These are phyloP conservation scores for Trypanosoma rangeli DNA, from an alignment of 208 protist species.

Conservation along the genomic window DNA sequence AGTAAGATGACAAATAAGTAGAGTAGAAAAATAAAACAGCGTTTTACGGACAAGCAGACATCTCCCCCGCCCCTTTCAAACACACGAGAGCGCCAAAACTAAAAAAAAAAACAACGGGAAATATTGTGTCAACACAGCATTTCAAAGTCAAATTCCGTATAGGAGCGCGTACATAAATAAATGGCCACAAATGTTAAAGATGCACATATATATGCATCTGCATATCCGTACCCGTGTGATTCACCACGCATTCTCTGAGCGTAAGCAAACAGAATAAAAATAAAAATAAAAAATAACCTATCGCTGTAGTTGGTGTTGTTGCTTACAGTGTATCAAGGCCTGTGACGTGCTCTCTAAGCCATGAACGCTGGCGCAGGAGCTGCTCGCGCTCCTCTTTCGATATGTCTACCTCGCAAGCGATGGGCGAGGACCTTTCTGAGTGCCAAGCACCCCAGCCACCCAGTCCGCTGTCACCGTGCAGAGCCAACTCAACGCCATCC, in stretches of 20 bases:
- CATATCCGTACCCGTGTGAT: too few relatives aligned
- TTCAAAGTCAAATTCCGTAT: too few relatives aligned
- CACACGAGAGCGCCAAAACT: neutral
- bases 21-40: too few relatives aligned
- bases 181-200: too few relatives aligned
- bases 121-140: too few relatives aligned
- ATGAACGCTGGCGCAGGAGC: slow-evolving; percentile 7
- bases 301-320: neutral
- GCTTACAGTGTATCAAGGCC: slow-evolving; percentile 10
- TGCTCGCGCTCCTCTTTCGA: slow-evolving; percentile 23
- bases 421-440: neutral
- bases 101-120: slow-evolving; percentile 23
- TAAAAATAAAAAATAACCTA: slow-evolving; percentile 20
- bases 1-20: too few relatives aligned
- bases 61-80: neutral
- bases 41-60: neutral
- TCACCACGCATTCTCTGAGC: too few relatives aligned
- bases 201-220: too few relatives aligned
- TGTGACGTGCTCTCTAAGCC: slow-evolving; percentile 15
- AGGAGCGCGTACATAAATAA: too few relatives aligned
- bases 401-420: slow-evolving; percentile 1
- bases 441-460: neutral
- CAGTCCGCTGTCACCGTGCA: too few relatives aligned
- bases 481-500: too few relatives aligned
- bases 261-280: too few relatives aligned